Evolutionary conservation across 495 filamentous ascomycete species (phyloP), one percentile per base, ranked within the genome.

Genomic region (Lentithecium fluviatile): DNA sequence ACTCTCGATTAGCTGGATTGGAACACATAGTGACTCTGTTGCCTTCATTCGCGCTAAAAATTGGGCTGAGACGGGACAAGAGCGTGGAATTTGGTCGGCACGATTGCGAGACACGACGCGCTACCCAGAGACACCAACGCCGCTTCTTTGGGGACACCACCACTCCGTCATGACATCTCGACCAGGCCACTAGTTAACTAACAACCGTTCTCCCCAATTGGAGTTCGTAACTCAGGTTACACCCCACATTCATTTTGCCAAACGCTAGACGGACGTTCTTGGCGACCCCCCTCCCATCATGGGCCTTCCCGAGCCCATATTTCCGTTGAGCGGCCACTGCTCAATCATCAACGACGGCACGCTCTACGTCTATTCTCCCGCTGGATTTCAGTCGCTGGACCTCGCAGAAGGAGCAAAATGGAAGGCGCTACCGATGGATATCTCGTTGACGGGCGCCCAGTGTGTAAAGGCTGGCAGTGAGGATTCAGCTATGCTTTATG

Each of bases 311-410:
- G 48, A 63, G 66, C 91, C 91, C 56, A 77, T 78, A 12, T 76
- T 83, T 60, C 71, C 82, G 61, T 76, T 96, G 63, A 80, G 82
- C 66, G 84, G 87, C 75, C 83, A 87, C 66, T 98, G 94, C 75
- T 94, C 91, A 15, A 83, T 86, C 57, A 81, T 98, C 52, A 78
- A 88, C 74, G 79, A 92, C 71, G 85, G 88, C 73, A 94, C 87
- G 17, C 83, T 98, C 15, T 98, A 96, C 75, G 85, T 85, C 11
- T 97, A 90, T 68, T 88, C 90, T 37, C 70, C 83, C 19, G 74
- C 80, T 49, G 89, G 86, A 21, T 91, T 98, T 56, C 85, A 89
- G 68, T 87, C 87, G 4, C 75, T 97, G 37, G 74, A 77, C 19
- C 76, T 98, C 61, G 67, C 79, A 61, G 66, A 83, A 54, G 88